Base-by-base conservation (phyloP, 2,329 filamentous ascomycete genomes). In the Malbranchea zuffiana region DNA sequence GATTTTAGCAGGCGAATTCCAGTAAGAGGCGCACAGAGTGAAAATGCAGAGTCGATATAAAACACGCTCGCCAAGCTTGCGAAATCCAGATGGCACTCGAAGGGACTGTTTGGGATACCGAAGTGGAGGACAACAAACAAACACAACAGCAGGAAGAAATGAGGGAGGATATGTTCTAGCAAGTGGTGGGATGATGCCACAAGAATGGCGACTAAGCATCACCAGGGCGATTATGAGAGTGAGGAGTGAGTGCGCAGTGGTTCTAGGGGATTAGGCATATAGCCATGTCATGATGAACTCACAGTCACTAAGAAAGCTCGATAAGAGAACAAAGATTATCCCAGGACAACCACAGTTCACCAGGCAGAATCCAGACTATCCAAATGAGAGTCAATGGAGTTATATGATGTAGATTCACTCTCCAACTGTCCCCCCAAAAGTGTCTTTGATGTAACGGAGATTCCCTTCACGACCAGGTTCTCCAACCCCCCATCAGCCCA, bases 161-260 rank as follows among this genome's bases (percentile, higher is more conserved):
- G 15, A 20, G 25, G 15, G 24, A 42, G 11, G 13, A 17, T 27
- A 24, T 34, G 34, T 34, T 20, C 28, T 6, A 6, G 18, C 20
- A 27, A 28, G 28, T 42, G 36, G 36, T 27, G 32, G n/a, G 35
- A 36, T 31, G 31, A 16, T 5, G 21, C 19, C 25, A 15, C 32
- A 42, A 37, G 15, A 15, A 15, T 6, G 13, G 13, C 10, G 38
- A 30, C 12, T 21, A 19, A 8, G 32, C 36, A 39, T 39, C 27
- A 24, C 28, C 32, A 12, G 3, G 36, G 37, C 33, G 40, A 42
- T 39, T 31, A n/a, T 17, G n/a, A 29, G 6, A 38, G 20, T 18
- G n/a, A n/a, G 23, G 29, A 32, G 26, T 15, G 8, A 17, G 29
- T 27, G 29, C 21, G 28, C 29, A 21, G 8, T 25, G 23, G 28